Base-by-base conservation (phyloP, 345 rosid species). In the Citrus inodora region DNA sequence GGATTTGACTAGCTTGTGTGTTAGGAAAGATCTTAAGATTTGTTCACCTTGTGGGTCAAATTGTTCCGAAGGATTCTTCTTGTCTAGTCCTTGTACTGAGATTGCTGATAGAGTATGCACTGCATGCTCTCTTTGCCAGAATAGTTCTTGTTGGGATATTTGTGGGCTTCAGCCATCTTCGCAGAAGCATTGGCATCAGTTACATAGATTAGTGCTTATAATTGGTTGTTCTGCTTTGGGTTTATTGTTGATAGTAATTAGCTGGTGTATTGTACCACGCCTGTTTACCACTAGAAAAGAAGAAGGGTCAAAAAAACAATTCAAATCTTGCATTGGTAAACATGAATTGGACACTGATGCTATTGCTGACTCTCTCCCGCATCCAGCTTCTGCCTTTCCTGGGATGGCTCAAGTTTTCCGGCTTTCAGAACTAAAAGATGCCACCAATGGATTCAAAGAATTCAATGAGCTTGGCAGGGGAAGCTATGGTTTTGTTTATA, bases 401-500 rank as follows among this genome's bases (percentile, higher is more conserved):
- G 99, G 91, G 13, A 75, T 79, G 55, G 96, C 98, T 75, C 99
- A 91, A 80, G 87, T 91, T 62, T 95, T 92, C 79, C 82, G 98
- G 63, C 92, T 95, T 35, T 87, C 92, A 6, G 98, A 95, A 86
- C 84, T 95, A 7, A 95, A 92, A 85, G 99, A 95, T 60, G 97
- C 94, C 8, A 93, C 99, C 5, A 92, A 93, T 71, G 98, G 98
- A 16, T 95, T 95, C 86, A 95, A 92, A 81, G 97, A 95, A 84
- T 95, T 95, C 84, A 95, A 91, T 37, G 97, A 90, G 87, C 89
- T 95, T 56, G 98, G 98, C 2, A 83, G 96, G 78, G 98, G 98
- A 82, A 93, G 93, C 84, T 93, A 89, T 46, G 96, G 99, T 66
- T 95, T 95, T 38, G 99, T 93, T 75, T 95, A 93, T 82, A 93